Percentiles rank a stretch among this genome's conserved stretches.
Evolutionary conservation across 2,329 filamentous ascomycete genomes (phyloP).

Genomic region (Shiraia sp.): DNA sequence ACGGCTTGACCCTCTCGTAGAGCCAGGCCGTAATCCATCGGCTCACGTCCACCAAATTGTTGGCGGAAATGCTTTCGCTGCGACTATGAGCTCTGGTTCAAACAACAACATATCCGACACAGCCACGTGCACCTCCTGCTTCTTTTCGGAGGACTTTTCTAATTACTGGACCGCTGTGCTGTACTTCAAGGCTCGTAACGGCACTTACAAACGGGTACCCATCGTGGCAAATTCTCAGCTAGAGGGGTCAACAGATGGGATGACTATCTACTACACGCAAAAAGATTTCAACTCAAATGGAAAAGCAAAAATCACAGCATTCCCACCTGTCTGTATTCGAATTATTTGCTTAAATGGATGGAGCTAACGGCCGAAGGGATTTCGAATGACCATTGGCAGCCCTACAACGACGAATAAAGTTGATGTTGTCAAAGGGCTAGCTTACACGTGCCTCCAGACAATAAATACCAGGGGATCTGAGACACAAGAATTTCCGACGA

Average conservation of each 20-base stretch:
- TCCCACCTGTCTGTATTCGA: constrained; percentile 12
- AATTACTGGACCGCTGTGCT: constrained; percentile 25
- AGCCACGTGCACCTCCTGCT: constrained; percentile 13
- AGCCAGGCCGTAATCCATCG: constrained; percentile 17
- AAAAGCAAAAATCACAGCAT: constrained; percentile 13
- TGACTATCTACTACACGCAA: constrained; percentile 21
- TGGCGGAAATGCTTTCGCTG: constrained; percentile 15
- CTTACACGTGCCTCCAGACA: constrained; percentile 40
- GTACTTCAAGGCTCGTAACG: constrained; percentile 21
- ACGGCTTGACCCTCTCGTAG: constrained; percentile 20
- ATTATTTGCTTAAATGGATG: background rate
- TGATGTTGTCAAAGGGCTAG: constrained; percentile 2
- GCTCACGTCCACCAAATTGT: constrained; percentile 19
- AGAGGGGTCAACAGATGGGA: constrained; percentile 9
- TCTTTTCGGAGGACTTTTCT: constrained; percentile 16
- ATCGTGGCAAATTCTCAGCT: constrained; percentile 30
- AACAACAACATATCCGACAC: constrained; percentile 6
- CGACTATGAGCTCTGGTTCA: constrained; percentile 6
- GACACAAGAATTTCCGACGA: constrained; percentile 10
- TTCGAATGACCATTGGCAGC: constrained; percentile 18
- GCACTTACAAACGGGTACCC: too few relatives aligned
- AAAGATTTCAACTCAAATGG: constrained; percentile 33
- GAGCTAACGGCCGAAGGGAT: constrained; percentile 13
- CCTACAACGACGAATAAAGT: constrained; percentile 8
- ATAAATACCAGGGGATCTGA: constrained; percentile 39